A percentile compares a stretch with the other conserved stretches of the same genome.
Conservation (phyloP, 495 filamentous ascomycete species). For the Rostrohypoxylon terebratum region DNA sequence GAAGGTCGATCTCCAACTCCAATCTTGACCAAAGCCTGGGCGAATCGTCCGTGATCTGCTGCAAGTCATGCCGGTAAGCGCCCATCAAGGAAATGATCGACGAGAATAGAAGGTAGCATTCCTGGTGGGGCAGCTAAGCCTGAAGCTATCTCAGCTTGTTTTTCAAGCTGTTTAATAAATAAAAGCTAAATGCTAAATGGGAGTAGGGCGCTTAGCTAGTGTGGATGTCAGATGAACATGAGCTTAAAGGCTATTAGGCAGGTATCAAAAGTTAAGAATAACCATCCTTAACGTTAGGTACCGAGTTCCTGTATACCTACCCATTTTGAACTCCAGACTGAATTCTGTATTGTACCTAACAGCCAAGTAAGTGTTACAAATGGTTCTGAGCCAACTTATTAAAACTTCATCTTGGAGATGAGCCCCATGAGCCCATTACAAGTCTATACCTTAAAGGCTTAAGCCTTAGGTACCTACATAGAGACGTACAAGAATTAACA, state of each 20-base stretch:
- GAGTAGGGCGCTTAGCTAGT: no score
- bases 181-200: background rate
- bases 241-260: background rate
- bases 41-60: conserved; percentile 26
- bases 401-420: background rate
- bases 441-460: conserved; percentile 3
- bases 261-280: background rate
- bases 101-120: conserved; percentile 30
- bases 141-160: background rate
- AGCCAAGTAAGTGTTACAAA: background rate
- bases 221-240: background rate
- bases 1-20: conserved; percentile 24
- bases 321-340: background rate
- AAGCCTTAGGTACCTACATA: no score
- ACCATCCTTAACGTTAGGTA: background rate
- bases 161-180: background rate
- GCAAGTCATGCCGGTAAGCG: conserved; percentile 30
- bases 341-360: background rate
- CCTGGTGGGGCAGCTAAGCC: conserved; percentile 16
- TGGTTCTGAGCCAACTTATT: background rate
- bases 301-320: background rate
- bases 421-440: background rate
- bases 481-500: conserved; percentile 16
- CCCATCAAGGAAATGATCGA: conserved; percentile 25
- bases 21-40: conserved; percentile 6